Evolutionary conservation across 768 basidiomycete species (phyloP).

Genomic region (Agaricus sinodeliciosus): DNA sequence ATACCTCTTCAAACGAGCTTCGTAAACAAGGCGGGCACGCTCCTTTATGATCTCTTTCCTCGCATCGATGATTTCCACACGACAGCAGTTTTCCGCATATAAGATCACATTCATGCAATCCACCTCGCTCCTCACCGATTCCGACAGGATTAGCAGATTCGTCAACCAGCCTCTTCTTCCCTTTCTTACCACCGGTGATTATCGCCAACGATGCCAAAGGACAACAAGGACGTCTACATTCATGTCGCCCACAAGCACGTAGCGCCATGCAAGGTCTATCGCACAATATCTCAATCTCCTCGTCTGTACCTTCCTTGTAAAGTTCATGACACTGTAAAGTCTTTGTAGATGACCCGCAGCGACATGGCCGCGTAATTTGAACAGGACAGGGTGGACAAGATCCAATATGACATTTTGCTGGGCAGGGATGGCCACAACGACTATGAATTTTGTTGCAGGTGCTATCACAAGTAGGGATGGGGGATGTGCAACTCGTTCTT

Average conservation of each 20-base stretch:
- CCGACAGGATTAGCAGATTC: conserved; percentile 16
- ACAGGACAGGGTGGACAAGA: conserved; percentile 76
- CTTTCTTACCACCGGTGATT: conserved; percentile 37
- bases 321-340: conserved; percentile 49
- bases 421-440: conserved; percentile 72
- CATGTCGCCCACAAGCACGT: conserved; percentile 81
- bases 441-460: conserved; percentile 58
- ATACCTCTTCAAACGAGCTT: conserved; percentile 88
- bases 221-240: conserved; percentile 82
- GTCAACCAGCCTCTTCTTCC: conserved; percentile 45
- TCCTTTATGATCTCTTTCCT: conserved; percentile 75
- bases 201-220: conserved; percentile 66
- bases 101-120: conserved; percentile 80
- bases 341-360: conserved; percentile 70
- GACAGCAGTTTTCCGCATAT: conserved; percentile 65
- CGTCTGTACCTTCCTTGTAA: conserved; percentile 25
- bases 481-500: conserved; percentile 56
- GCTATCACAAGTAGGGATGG: conserved; percentile 74
- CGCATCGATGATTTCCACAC: conserved; percentile 79
- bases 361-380: conserved; percentile 67
- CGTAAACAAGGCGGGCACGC: conserved; percentile 77
- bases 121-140: conserved; percentile 54
- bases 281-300: conserved; percentile 62
- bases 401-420: conserved; percentile 64
- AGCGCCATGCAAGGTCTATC: conserved; percentile 72